These are phyloP conservation scores for Rhodotorula sp. DNA, from an alignment of 1,284 basidiomycete species.

Conservation along the genomic window DNA sequence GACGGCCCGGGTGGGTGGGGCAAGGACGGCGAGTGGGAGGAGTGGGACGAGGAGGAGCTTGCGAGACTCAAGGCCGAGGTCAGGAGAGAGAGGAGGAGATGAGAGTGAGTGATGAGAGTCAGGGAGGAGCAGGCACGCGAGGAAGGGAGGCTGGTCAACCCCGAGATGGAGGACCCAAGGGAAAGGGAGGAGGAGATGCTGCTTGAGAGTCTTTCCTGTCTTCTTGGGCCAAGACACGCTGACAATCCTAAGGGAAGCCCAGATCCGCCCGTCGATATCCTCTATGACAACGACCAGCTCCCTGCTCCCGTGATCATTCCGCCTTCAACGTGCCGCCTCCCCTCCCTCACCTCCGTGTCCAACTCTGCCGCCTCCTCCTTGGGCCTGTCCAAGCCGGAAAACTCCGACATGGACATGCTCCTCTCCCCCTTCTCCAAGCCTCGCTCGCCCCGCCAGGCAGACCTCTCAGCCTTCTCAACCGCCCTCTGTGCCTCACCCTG, in stretches of 20 bases:
- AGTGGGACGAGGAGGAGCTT: conserved; percentile 22
- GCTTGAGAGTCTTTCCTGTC: conserved; percentile 1
- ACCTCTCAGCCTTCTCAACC: neutral
- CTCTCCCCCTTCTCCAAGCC: neutral
- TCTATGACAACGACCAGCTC: conserved; percentile 8
- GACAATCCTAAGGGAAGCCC: neutral
- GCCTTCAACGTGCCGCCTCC: neutral
- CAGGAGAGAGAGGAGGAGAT: conserved; percentile 17
- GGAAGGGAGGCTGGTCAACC: neutral
- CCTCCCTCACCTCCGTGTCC: neutral
- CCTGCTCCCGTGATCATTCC: conserved; percentile 11
- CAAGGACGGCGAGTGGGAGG: conserved; percentile 30
- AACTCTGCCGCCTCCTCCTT: neutral
- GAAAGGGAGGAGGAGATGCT: conserved; percentile 1
- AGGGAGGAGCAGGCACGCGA: conserved; percentile 11
- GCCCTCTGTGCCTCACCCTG: conserved; percentile 1
- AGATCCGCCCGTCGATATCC: conserved; percentile 27
- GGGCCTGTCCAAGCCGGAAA: neutral
- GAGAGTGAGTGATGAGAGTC: conserved; percentile 1
- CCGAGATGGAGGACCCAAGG: neutral
- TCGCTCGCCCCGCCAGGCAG: neutral
- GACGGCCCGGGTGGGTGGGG: conserved; percentile 28
- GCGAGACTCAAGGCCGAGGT: conserved; percentile 19
- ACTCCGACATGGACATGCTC: neutral
- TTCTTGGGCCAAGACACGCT: too few relatives aligned